Base-by-base conservation (phyloP, 2,329 filamentous ascomycete genomes). In the Escovopsis sp. region DNA sequence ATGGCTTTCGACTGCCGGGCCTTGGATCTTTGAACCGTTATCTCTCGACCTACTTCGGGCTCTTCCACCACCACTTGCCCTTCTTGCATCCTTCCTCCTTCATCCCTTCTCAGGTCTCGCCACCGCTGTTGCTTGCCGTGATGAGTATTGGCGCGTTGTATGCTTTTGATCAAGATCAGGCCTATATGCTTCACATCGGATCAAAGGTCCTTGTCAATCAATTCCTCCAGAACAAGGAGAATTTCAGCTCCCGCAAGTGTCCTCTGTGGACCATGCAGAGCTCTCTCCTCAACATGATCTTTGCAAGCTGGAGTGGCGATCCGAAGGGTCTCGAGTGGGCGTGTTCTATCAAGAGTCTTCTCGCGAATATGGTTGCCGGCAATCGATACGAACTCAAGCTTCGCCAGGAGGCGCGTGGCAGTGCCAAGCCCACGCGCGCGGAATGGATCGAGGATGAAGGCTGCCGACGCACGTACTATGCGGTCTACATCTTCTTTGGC, bases 401-500 rank as follows among this genome's bases (percentile, higher is more conserved):
- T 47, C 84, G 91, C 15, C 84, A 85, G 43, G 89, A 96, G 57
- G 86, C 83, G 47, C 85, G 91, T 44, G 82, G 85, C 53, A 80
- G 76, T 37, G 70, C 76, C 26, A 72, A 75, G 47, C 86, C 89
- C 2, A 85, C 75, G 34, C 85, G 88, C 44, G 75, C 82, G 12
- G 86, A 96, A 58, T 98, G 91, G 91, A 80, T 96, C 37, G 87
- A 94, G 55, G 91, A 98, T 56, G 91, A 98, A 64, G 87, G 89
- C 40, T 95, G 91, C 61, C 80, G 89, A 46, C 85, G 91, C 47
- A 96, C 91, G 1, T 98, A 96, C 66, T 98, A 94, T 55, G 89
- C 91, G 1, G 91, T 96, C 46, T 98, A 96, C 68, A 94, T 96
- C 62, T 96, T 96, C 75, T 96, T 96, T 57, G 91, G 91, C 43